A percentile compares a stretch with the other conserved stretches of the same genome.
phyloP scores from a whole-genome alignment of 1,284 basidiomycete species.

The Pseudozyma thailandica region DNA sequence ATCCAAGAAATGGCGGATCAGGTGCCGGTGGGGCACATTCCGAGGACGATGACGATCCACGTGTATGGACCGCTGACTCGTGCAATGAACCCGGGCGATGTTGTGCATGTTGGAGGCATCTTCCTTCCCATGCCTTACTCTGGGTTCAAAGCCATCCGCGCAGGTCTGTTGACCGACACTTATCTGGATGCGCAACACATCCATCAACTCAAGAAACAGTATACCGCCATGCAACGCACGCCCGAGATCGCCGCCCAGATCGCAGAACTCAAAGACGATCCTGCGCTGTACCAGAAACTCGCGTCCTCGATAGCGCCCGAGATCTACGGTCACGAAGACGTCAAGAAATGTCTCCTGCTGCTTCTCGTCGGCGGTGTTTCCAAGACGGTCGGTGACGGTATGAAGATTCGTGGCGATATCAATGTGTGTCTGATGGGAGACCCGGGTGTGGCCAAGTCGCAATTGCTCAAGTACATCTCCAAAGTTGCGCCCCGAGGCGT shows the following conservation, averaged over 20 bases:
- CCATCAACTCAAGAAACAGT: slow-evolving; percentile 96
- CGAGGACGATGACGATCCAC: slow-evolving; percentile 96
- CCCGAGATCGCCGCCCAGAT: slow-evolving; percentile 82
- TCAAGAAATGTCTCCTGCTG: slow-evolving; percentile 96
- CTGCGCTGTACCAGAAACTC: slow-evolving; percentile 82
- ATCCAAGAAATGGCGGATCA: slow-evolving; percentile 99
- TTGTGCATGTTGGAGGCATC: slow-evolving; percentile 88
- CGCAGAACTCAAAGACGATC: slow-evolving; percentile 78
- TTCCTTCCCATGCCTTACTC: slow-evolving; percentile 91
- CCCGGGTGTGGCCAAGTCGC: slow-evolving; percentile 99
- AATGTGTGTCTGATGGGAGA: slow-evolving; percentile 99
- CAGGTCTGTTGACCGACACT: slow-evolving; percentile 95
- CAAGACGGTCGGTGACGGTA: slow-evolving; percentile 93
- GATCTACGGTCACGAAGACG: slow-evolving; percentile 97
- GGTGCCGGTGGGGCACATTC: slow-evolving; percentile 99
- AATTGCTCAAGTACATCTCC: slow-evolving; percentile 96
- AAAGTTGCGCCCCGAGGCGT: slow-evolving; percentile 97
- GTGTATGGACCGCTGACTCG: slow-evolving; percentile 90
- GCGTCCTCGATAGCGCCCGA: slow-evolving; percentile 88
- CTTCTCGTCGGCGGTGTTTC: slow-evolving; percentile 95
- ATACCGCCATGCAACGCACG: slow-evolving; percentile 91
- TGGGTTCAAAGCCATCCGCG: slow-evolving; percentile 87
- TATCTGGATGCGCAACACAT: slow-evolving; percentile 93
- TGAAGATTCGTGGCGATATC: slow-evolving; percentile 98
- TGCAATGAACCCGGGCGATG: slow-evolving; percentile 92